Evolutionary conservation across 2,329 filamentous ascomycete species (phyloP), one percentile per base, ranked within the genome.

Genomic region (Ceratocystis huliohia): DNA sequence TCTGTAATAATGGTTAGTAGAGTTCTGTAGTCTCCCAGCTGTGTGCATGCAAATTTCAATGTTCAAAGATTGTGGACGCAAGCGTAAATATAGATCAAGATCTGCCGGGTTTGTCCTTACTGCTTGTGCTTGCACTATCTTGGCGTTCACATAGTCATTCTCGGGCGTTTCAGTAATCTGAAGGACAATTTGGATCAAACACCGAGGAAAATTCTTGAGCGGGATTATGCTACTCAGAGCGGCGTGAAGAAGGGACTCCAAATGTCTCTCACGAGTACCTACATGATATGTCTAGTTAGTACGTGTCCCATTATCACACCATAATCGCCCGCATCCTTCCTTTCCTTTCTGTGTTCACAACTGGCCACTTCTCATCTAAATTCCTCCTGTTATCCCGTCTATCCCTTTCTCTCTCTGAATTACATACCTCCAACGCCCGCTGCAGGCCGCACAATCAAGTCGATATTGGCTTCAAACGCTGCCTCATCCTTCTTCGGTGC

Each of bases 401-500:
- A 13, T 48, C 17, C 45, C 17, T 20, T 20, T 48, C 45, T 48
- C 45, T 48, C 15, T 48, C 45, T 5, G 5, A 20, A 22, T 20
- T 20, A 50, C 81, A 73, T 75, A 86, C 91, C 88, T 79, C 89
- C 91, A 59, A 94, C 86, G 17, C 92, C 92, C 69, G 88, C 86
- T 45, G 88, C 87, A 62, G 93, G 93, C 74, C 94, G 85, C 70
- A 99, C 84, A 74, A 93, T 86, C 67, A 99, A 89, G 76, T 97
- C 94, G 70, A 99, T 81, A 63, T 88, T 84, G 33, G 93, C 91
- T 78, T 96, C 91, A 75, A 96, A 92, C 6, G 94, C 88, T 70
- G 94, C 84, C 75, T 97, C 91, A 74, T 99, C 93, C 72, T 90
- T 85, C 72, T 92, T 84, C 71, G 86, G 85, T 17, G 93, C 90